Conservation (phyloP, 2,329 filamentous ascomycete species). For the Ustulina deusta region DNA sequence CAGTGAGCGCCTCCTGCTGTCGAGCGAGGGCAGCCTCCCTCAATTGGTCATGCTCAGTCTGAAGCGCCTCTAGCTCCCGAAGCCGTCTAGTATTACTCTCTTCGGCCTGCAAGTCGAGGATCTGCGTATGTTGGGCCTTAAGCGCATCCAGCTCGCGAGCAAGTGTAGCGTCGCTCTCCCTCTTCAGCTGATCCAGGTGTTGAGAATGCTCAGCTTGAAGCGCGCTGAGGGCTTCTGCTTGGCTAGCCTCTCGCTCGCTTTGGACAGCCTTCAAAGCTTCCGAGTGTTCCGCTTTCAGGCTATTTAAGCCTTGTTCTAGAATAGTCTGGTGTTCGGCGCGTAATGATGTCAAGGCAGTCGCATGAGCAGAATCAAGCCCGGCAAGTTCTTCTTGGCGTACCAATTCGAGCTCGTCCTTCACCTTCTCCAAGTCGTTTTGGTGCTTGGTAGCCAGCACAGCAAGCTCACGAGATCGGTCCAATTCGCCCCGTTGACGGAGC, state of each 20-base stretch:
- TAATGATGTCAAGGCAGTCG: slow-evolving; percentile 40
- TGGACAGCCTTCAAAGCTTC: slow-evolving; percentile 45
- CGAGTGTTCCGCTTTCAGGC: slow-evolving; percentile 41
- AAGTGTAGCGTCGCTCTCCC: slow-evolving; percentile 26
- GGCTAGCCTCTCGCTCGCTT: slow-evolving; percentile 40
- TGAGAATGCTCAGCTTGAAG: slow-evolving; percentile 28
- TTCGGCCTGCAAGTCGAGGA: slow-evolving; percentile 43
- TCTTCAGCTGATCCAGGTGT: slow-evolving; percentile 24
- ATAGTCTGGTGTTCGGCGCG: slow-evolving; percentile 42
- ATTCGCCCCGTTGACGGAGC: slow-evolving; percentile 39
- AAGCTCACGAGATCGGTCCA: slow-evolving; percentile 40
- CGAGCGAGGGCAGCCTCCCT: slow-evolving; percentile 41
- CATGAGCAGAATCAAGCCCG: slow-evolving; percentile 37
- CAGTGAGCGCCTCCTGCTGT: slow-evolving; percentile 40
- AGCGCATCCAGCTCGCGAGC: slow-evolving; percentile 40
- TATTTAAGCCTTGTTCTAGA: slow-evolving; percentile 37
- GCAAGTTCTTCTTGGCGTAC: slow-evolving; percentile 33
- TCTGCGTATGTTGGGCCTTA: slow-evolving; percentile 41
- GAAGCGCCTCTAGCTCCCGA: slow-evolving; percentile 40
- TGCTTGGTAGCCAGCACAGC: slow-evolving; percentile 34
- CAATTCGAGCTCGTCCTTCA: slow-evolving; percentile 36
- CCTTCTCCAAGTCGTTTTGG: slow-evolving; percentile 28
- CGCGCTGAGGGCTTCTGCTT: slow-evolving; percentile 43
- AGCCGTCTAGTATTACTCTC: slow-evolving; percentile 43
- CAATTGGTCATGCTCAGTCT: slow-evolving; percentile 19